Conservation (phyloP, 2,329 filamentous ascomycete species). For the Coniochaeta pulveracea region DNA sequence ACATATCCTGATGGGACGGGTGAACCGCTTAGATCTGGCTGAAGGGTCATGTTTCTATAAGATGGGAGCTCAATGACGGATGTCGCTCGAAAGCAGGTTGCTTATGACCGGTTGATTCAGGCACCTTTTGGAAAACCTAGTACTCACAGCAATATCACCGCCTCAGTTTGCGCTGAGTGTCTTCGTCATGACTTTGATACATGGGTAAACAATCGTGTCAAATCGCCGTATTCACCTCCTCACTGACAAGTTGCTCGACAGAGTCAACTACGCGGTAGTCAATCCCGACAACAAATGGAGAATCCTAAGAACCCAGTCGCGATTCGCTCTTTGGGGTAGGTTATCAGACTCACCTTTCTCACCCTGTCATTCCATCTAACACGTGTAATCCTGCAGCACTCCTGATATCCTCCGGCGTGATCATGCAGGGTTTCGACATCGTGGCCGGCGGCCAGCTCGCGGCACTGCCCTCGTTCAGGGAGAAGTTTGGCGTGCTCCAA, state of each 20-base stretch:
- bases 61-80: too few relatives aligned
- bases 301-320: constrained; percentile 15
- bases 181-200: too few relatives aligned
- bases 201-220: background rate
- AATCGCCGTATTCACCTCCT: background rate
- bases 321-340: constrained; percentile 17
- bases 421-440: constrained; percentile 20
- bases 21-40: too few relatives aligned
- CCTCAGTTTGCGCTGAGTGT: too few relatives aligned
- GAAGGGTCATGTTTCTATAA: too few relatives aligned
- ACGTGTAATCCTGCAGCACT: constrained; percentile 10
- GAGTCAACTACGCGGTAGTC: constrained; percentile 14
- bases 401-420: constrained; percentile 16
- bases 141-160: too few relatives aligned
- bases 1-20: too few relatives aligned
- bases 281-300: constrained; percentile 17
- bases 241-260: background rate
- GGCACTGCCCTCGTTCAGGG: constrained; percentile 15
- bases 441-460: constrained; percentile 20
- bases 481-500: constrained; percentile 15
- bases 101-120: too few relatives aligned
- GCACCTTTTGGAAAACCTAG: too few relatives aligned
- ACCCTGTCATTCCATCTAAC: background rate
- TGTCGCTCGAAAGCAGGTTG: too few relatives aligned
- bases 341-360: constrained; percentile 1